These are phyloP conservation scores for Aspergillus bertholletiae DNA, from an alignment of 495 filamentous ascomycete species.

Conservation along the genomic window DNA sequence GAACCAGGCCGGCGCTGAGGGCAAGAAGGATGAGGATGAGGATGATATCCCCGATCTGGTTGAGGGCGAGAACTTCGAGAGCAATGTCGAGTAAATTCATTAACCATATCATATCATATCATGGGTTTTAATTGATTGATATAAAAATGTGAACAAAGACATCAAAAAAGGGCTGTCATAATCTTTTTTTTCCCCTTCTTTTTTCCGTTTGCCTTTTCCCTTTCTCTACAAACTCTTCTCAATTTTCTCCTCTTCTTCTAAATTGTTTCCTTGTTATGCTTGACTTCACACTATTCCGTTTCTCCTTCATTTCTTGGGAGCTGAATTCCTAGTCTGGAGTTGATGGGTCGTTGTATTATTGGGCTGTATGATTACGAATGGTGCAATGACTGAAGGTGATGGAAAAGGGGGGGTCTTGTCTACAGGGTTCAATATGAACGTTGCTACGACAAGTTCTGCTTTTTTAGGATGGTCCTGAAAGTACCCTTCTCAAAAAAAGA, in stretches of 20 bases:
- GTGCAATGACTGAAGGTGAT: not conserved
- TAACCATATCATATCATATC: conserved; percentile 4
- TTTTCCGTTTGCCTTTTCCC: not conserved
- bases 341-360: not conserved
- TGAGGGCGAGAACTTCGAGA: conserved; percentile 94
- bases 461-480: not conserved
- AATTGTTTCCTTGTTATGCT: not conserved
- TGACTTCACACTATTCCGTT: no score
- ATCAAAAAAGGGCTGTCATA: not conserved
- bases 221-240: not conserved
- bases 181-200: not conserved
- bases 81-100: conserved; percentile 81
- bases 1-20: conserved; percentile 68
- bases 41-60: conserved; percentile 95
- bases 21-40: conserved; percentile 72
- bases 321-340: not conserved
- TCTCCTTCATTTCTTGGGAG: not conserved
- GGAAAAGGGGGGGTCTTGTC: not conserved
- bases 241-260: no score
- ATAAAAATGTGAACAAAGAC: conserved; percentile 1
- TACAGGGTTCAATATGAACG: not conserved
- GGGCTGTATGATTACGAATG: not conserved
- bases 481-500: no score
- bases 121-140: conserved; percentile 4
- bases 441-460: not conserved